A percentile compares a stretch with the other conserved stretches of the same genome.
These are phyloP conservation scores for Dioscorea zingiberensis DNA, from an alignment of 106 monocot species.

Conservation along the genomic window DNA sequence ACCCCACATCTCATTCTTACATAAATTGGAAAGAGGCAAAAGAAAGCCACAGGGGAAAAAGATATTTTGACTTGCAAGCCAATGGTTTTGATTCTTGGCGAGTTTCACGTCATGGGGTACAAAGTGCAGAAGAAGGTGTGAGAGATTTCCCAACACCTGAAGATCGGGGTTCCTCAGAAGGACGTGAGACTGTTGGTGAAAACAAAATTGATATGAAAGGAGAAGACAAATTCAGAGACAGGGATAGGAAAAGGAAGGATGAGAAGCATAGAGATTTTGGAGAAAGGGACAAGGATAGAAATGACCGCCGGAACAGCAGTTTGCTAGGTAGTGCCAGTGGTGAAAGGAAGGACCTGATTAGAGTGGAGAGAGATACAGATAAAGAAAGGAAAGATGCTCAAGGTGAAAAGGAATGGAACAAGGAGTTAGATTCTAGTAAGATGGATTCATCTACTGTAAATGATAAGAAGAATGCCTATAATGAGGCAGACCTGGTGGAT, in stretches of 20 bases:
- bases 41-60: conserved; percentile 47
- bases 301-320: conserved; percentile 34
- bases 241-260: conserved; percentile 70
- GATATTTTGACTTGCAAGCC: conserved; percentile 30
- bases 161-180: conserved; percentile 34
- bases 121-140: conserved; percentile 31
- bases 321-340: conserved; percentile 21
- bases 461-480: conserved; percentile 41
- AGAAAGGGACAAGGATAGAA: conserved; percentile 60
- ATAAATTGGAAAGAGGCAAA: conserved; percentile 51
- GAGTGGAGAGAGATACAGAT: conserved; percentile 52
- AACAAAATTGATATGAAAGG: conserved; percentile 61
- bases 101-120: conserved; percentile 24
- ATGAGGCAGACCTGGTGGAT: conserved; percentile 32
- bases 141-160: conserved; percentile 34
- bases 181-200: conserved; percentile 60
- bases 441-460: conserved; percentile 24
- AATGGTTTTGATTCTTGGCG: conserved; percentile 52
- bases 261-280: conserved; percentile 60
- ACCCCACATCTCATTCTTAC: conserved; percentile 23
- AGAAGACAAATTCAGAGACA: conserved; percentile 66
- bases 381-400: conserved; percentile 51
- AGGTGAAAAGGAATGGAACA: conserved; percentile 47
- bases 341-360: conserved; percentile 39
- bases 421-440: conserved; percentile 42